Evolutionary conservation across 495 filamentous ascomycete species (phyloP).

Genomic region (Penicillium cinerascens): DNA sequence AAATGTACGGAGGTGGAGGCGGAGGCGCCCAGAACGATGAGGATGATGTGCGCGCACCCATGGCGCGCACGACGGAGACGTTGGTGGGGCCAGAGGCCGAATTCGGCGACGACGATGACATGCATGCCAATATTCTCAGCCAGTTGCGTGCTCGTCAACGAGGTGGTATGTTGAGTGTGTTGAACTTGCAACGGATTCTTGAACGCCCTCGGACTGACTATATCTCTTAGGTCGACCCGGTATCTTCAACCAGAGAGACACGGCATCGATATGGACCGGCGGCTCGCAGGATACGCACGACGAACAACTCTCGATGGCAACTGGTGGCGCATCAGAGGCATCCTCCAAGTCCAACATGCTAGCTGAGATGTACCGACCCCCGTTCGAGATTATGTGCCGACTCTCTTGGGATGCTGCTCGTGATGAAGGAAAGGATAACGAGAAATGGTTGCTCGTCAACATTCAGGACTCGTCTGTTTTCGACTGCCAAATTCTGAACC

Average conservation of each 20-base stretch:
- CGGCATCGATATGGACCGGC: slow-evolving; percentile 72
- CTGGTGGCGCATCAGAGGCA: slow-evolving; percentile 69
- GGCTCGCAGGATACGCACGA: slow-evolving; percentile 44
- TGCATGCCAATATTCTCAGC: slow-evolving; percentile 60
- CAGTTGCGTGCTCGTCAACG: slow-evolving; percentile 58
- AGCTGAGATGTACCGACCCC: slow-evolving; percentile 87
- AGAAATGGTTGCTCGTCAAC: slow-evolving; percentile 95
- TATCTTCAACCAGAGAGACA: slow-evolving; percentile 81
- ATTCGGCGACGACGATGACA: slow-evolving; percentile 55
- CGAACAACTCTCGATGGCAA: slow-evolving; percentile 55
- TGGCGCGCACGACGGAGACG: slow-evolving; percentile 87
- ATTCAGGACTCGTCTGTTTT: slow-evolving; percentile 90
- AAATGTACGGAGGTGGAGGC: slow-evolving; percentile 67
- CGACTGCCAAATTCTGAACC: slow-evolving; percentile 86
- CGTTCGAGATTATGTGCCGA: slow-evolving; percentile 77
- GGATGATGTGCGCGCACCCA: slow-evolving; percentile 80
- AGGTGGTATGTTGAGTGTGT: slow-evolving; percentile 36
- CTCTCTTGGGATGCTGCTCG: slow-evolving; percentile 76
- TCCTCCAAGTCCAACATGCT: slow-evolving; percentile 69
- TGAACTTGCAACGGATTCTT: background rate
- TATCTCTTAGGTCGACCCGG: slow-evolving; percentile 52
- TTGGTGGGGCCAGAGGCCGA: slow-evolving; percentile 71
- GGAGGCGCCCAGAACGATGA: slow-evolving; percentile 31
- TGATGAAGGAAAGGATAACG: slow-evolving; percentile 72
- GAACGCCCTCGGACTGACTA: slow-evolving; percentile 4